Evolutionary conservation across 73 alveolate genomes (phyloP).

Genomic region (Paramecium octaurelia): DNA sequence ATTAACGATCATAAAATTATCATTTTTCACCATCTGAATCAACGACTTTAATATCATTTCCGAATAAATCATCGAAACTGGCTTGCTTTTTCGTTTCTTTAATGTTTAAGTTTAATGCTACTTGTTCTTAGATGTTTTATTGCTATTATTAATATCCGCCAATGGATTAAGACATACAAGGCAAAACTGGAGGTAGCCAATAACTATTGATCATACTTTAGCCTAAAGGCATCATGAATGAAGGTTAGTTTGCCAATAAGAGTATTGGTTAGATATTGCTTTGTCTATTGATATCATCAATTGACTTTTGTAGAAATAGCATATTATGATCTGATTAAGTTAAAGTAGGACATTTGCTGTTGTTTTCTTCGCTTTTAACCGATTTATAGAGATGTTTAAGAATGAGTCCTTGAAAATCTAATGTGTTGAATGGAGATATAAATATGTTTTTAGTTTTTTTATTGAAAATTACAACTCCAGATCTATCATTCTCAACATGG

Average conservation of each 20-base stretch:
- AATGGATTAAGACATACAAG: not conserved
- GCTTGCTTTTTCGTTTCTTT: not conserved
- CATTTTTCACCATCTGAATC: constrained; percentile 42
- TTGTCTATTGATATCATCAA: not conserved
- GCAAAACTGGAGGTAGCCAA: constrained; percentile 44
- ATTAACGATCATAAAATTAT: constrained; percentile 6
- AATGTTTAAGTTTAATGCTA: not conserved
- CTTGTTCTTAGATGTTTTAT: not conserved
- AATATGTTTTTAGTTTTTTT: constrained; percentile 25
- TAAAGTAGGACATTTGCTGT: not conserved
- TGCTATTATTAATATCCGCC: not conserved
- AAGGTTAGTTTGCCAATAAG: not conserved
- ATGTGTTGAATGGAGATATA: constrained; percentile 13
- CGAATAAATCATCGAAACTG: constrained; percentile 37
- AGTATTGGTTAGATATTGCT: not conserved
- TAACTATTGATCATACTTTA: constrained; percentile 8
- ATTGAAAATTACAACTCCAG: constrained; percentile 24
- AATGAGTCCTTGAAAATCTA: not conserved
- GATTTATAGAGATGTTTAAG: not conserved
- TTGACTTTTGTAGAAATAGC: not conserved
- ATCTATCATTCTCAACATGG: not conserved
- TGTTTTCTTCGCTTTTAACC: not conserved
- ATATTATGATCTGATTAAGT: not conserved
- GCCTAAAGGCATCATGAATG: constrained; percentile 6
- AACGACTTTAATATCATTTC: constrained; percentile 29